Evolutionary conservation across 2,329 filamentous ascomycete genomes (phyloP), one percentile per base, ranked within the genome.

Genomic region (Fusarium ambrosium): DNA sequence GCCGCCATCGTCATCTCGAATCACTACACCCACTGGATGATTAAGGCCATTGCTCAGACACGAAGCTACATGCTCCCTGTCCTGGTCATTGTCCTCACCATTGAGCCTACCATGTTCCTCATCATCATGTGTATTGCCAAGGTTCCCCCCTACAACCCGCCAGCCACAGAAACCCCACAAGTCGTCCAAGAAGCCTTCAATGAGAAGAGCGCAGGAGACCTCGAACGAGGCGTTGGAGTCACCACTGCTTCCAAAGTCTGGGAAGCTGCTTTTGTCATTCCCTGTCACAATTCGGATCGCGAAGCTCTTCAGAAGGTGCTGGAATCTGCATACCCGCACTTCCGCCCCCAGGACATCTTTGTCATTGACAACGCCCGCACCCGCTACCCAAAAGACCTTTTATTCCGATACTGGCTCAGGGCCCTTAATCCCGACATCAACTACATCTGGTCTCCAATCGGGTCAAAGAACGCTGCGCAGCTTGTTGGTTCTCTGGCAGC

Each of bases 391-490:
- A 62, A 66, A 11, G 67, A 66, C 16, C 43, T 69, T n/a, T 66
- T 45, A 11, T 69, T 69, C 56, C 48, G 67, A 34, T 62, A 69
- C 16, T 69, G 67, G 67, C 56, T 66, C 56, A 69, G 65, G 45
- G 65, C 67, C 10, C 62, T 66, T 20, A 62, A 69, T 29, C 56
- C 67, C 18, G 58, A 62, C 24, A 69, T 69, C 62, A 45, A 69
- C 32, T 69, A 69, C 56, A 69, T 69, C 51, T 69, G 67, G 67
- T 60, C 67, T 11, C 67, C 67, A 29, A 69, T 69, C 13, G 67
- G 67, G 16, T 69, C 67, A 13, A 69, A 69, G 62, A 69, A 69
- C 34, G 62, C 67, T n/a, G 67, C 67, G 8, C 67, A 69, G 55
- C 64, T 69, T 56, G 67, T 69, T 56, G 67, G 67, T 22, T 48